These are phyloP conservation scores for Mortierella hygrophila DNA, from an alignment of 192 early-diverging fungal genomes.

Conservation along the genomic window DNA sequence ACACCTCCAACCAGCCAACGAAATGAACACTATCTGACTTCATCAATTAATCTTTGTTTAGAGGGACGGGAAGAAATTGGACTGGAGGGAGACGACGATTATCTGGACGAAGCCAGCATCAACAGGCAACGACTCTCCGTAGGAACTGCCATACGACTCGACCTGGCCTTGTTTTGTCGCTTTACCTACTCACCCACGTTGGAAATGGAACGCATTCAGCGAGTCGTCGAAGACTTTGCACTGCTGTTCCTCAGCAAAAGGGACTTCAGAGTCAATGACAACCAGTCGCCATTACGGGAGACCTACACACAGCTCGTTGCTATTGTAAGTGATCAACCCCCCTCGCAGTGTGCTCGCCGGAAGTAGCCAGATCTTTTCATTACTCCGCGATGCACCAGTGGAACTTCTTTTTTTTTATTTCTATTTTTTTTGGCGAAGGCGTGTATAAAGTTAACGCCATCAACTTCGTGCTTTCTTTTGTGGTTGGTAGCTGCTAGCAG, in stretches of 20 bases:
- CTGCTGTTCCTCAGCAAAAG: background rate
- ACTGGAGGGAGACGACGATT: background rate
- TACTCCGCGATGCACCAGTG: background rate
- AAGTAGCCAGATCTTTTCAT: background rate
- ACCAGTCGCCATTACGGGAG: background rate
- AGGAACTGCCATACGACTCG: slow-evolving; percentile 2
- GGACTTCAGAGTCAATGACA: background rate
- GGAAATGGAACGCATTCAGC: background rate
- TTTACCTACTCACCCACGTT: background rate
- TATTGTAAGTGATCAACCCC: slow-evolving; percentile 7
- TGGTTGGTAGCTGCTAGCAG: background rate
- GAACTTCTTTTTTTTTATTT: background rate
- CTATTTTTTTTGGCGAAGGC: background rate
- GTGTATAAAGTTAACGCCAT: background rate
- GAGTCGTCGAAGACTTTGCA: background rate
- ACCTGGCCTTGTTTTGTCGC: slow-evolving; percentile 29
- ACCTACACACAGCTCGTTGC: slow-evolving; percentile 22
- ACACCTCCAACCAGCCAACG: background rate
- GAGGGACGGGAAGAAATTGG: background rate
- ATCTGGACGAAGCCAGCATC: background rate
- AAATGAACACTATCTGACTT: background rate
- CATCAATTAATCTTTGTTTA: background rate
- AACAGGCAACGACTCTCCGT: slow-evolving; percentile 3
- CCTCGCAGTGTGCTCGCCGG: too few relatives aligned
- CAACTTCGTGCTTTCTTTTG: background rate